Base-by-base conservation (phyloP, 2,329 filamentous ascomycete genomes). In the Fusarium bulbicola region DNA sequence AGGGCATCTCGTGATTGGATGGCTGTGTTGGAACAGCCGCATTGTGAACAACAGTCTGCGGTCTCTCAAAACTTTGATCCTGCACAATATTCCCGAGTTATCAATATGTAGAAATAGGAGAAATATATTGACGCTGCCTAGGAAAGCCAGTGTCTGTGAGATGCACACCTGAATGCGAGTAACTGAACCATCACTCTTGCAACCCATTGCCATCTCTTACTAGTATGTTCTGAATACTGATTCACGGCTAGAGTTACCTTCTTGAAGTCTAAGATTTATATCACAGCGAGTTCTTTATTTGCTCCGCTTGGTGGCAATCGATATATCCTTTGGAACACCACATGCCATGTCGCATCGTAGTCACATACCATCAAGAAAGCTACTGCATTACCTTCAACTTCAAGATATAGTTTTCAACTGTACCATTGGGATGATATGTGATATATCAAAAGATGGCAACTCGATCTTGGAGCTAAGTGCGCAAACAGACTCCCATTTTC, bases 241-340 rank as follows among this genome's bases (percentile, higher is more conserved):
- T n/a, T 13, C 4, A 6, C 7, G 2, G 2, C 7, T 6, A 7
- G 4, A 32, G 0, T 7, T 12, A 0, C 14, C 3, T n/a, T 30
- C 26, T 5, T 6, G 0, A 26, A 26, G 16, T 20, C 7, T 20
- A 26, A 18, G 0, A 8, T 4, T 11, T 4, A 0, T 26, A 1
- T 7, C 6, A 0, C 2, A 9, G 3, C 4, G 16, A 20, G 42
- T 26, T 1, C 4, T 0, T 26, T 1, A 4, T 6, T 5, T 1
- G 10, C 24, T 45, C 15, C 16, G 16, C 24, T 26, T 14, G 16
- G 7, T 20, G 16, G n/a, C 7, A 26, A 45, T 13, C 5, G 6
- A 24, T 43, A 24, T 43, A 24, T 18, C 40, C 15, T 11, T 24
- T 16, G 15, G 40, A 24, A 24, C 40, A 11, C 15, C 1, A 12